A percentile compares a stretch with the other conserved stretches of the same genome.
Evolutionary conservation across 257 asterid genomes (phyloP).

Genomic region (Solanum tarijense): DNA sequence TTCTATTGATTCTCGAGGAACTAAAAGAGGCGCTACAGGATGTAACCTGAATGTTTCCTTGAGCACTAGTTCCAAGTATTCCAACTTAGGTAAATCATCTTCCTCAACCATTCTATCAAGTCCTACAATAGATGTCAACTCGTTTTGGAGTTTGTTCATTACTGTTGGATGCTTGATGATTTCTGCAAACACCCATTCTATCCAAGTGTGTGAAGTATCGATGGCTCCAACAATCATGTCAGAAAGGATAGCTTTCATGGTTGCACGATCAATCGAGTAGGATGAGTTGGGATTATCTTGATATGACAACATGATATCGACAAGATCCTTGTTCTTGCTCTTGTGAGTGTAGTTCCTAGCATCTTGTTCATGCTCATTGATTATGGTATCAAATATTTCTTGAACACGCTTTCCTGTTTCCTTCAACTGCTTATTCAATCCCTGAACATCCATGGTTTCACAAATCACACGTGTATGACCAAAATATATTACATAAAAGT

Average conservation of each 20-base stretch:
- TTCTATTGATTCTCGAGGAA: conserved; percentile 5
- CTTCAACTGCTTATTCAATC: not conserved
- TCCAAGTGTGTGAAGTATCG: conserved; percentile 7
- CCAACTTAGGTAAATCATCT: not conserved
- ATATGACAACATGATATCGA: not conserved
- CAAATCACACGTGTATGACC: not conserved
- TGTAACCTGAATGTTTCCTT: conserved; percentile 5
- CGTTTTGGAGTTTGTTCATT: not conserved
- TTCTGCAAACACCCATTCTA: conserved; percentile 3
- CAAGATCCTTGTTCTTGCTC: not conserved
- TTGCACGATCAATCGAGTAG: not conserved
- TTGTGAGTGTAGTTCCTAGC: not conserved
- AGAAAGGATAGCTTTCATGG: conserved; percentile 1
- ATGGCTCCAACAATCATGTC: conserved; percentile 5
- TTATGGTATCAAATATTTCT: not conserved
- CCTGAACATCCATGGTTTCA: not conserved
- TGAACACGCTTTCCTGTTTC: not conserved
- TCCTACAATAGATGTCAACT: not conserved
- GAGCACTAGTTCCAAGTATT: conserved; percentile 3
- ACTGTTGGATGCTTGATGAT: not conserved
- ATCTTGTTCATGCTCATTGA: conserved; percentile 7
- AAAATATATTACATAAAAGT: not conserved
- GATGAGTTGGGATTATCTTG: not conserved
- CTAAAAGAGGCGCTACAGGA: conserved; percentile 1
- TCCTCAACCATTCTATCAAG: not conserved